Conservation (phyloP, 345 rosid genomes). For the Mallotus nudiflorus region DNA sequence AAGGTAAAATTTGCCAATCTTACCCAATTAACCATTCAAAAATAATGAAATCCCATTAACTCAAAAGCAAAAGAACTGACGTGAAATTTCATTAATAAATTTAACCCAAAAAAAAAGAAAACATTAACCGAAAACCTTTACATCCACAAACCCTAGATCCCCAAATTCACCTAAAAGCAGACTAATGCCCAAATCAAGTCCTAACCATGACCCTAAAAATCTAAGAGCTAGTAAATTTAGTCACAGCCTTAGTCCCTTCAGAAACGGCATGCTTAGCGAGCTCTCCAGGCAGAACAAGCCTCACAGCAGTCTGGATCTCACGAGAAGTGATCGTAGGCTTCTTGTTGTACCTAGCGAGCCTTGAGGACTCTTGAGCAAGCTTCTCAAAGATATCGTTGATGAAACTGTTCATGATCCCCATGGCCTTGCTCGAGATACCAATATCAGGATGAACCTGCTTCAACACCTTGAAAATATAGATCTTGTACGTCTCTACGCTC, state of each 20-base stretch:
- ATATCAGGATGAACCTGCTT: constrained; percentile 33
- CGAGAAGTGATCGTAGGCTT: constrained; percentile 29
- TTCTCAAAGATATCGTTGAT: constrained; percentile 28
- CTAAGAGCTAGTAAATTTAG: constrained; percentile 31
- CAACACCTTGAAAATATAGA: constrained; percentile 28
- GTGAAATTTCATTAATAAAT: no score
- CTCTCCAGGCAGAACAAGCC: constrained; percentile 24
- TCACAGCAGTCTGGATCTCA: constrained; percentile 30
- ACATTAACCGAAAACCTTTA: no score
- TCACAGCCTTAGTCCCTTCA: constrained; percentile 31
- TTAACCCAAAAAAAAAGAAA: no score
- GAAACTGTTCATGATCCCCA: constrained; percentile 32
- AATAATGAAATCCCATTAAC: no score
- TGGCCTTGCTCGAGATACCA: constrained; percentile 27
- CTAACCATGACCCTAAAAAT: no score
- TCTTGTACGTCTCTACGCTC: constrained; percentile 32
- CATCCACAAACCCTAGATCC: constrained; percentile 13
- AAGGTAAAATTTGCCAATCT: no score
- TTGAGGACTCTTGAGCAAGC: constrained; percentile 23
- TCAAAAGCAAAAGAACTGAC: no score
- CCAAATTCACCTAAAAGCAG: neutral
- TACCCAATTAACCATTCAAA: no score
- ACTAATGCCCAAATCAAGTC: neutral
- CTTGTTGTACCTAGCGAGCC: constrained; percentile 27
- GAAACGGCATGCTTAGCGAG: constrained; percentile 29